phyloP scores from a whole-genome alignment of 306 rosid species.

The Castanea sativa region DNA sequence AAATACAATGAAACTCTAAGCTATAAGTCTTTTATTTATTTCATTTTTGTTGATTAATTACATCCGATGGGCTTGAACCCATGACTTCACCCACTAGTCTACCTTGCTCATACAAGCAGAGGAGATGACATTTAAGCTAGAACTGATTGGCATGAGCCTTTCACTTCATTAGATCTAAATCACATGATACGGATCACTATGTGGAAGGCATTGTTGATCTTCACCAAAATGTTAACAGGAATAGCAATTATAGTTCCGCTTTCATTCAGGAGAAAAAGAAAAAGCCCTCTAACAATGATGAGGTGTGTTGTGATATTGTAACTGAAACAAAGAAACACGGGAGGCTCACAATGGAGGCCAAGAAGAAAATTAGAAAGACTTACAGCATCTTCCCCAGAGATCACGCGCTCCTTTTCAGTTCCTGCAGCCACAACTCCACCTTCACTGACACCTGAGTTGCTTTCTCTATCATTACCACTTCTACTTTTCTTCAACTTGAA shows the following conservation, averaged over 20 bases:
- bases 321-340: not conserved
- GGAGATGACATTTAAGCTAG: no score
- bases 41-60: not conserved
- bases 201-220: not conserved
- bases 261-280: not conserved
- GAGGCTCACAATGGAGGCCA: conserved; percentile 3
- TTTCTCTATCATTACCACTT: conserved; percentile 47
- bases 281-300: not conserved
- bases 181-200: not conserved
- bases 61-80: no score
- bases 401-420: conserved; percentile 79
- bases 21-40: not conserved
- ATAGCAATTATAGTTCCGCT: not conserved
- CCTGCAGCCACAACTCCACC: conserved; percentile 93
- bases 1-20: not conserved
- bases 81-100: no score
- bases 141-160: no score
- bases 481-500: conserved; percentile 77
- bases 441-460: conserved; percentile 47
- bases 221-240: not conserved
- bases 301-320: not conserved
- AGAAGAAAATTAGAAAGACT: conserved; percentile 29
- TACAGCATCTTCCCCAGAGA: conserved; percentile 97
- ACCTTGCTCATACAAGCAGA: no score
- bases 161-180: not conserved